These are phyloP conservation scores for Porcisia hertigi DNA, from an alignment of 208 protist species.

Conservation along the genomic window DNA sequence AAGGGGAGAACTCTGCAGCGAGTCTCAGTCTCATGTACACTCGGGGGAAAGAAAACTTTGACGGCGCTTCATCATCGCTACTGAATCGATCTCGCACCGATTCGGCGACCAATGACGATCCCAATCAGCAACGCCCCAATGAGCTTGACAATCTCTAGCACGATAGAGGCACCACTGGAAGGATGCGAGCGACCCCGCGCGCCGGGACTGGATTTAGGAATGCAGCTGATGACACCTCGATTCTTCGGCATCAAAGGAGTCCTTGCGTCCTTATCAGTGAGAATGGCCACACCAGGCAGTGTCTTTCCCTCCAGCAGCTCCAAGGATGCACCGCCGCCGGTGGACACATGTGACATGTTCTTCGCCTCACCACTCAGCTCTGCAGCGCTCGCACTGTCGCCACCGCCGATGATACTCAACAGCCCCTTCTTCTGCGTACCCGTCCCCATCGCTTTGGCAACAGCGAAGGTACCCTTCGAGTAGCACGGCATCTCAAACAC, in stretches of 20 bases:
- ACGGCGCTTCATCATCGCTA: conserved; percentile 3
- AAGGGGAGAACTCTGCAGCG: neutral
- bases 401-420: conserved; percentile 95
- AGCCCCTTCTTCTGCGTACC: conserved; percentile 64
- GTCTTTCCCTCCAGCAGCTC: conserved; percentile 98
- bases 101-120: conserved; percentile 37
- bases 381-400: conserved; percentile 96
- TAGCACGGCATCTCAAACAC: conserved; percentile 98
- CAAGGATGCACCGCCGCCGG: conserved; percentile 99
- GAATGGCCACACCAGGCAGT: conserved; percentile 90
- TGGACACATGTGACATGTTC: conserved; percentile 97
- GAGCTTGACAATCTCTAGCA: conserved; percentile 22
- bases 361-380: conserved; percentile 88
- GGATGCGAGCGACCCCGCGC: neutral
- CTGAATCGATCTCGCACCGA: conserved; percentile 31
- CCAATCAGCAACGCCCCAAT: conserved; percentile 25
- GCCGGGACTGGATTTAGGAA: neutral
- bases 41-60: neutral
- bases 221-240: too few relatives aligned
- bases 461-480: conserved; percentile 91
- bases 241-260: neutral
- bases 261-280: conserved; percentile 57
- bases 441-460: conserved; percentile 80
- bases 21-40: neutral
- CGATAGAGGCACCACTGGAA: conserved; percentile 5